Conservation (phyloP, 768 basidiomycete species). For the Phaeotremella skinneri region DNA sequence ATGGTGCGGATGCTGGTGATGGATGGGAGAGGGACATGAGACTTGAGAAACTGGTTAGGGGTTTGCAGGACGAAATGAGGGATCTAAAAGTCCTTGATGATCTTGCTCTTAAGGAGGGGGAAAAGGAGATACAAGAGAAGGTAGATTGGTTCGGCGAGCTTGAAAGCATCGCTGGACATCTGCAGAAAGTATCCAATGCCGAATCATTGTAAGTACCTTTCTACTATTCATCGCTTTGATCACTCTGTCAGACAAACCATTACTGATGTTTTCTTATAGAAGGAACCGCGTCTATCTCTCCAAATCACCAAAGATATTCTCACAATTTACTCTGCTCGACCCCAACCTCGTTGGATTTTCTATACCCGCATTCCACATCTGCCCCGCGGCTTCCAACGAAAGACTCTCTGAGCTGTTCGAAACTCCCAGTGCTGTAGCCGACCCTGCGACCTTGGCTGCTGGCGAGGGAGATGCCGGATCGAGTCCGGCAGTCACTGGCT, state of each 20-base stretch:
- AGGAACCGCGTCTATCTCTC: background rate
- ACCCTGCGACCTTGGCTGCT: background rate
- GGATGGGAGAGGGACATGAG: constrained; percentile 7
- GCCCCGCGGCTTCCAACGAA: background rate
- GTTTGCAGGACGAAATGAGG: constrained; percentile 22
- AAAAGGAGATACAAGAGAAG: constrained; percentile 1
- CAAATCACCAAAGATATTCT: background rate
- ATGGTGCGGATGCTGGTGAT: too few species aligned
- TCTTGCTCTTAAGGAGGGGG: constrained; percentile 7
- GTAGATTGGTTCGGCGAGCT: constrained; percentile 29
- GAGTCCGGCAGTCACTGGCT: background rate
- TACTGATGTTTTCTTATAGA: too few species aligned
- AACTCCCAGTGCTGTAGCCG: background rate
- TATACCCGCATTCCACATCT: background rate
- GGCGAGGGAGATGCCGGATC: background rate
- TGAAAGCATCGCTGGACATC: constrained; percentile 14
- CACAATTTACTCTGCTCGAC: background rate
- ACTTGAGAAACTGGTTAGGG: constrained; percentile 9
- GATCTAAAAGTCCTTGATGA: constrained; percentile 35
- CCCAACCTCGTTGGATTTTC: too few species aligned
- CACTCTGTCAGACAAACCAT: background rate
- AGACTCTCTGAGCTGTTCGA: background rate
- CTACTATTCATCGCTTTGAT: background rate
- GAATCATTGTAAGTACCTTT: background rate
- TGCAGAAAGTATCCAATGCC: constrained; percentile 5